These are phyloP conservation scores for Sistotremastrum suecicum DNA, from an alignment of 768 basidiomycete genomes.

Conservation along the genomic window DNA sequence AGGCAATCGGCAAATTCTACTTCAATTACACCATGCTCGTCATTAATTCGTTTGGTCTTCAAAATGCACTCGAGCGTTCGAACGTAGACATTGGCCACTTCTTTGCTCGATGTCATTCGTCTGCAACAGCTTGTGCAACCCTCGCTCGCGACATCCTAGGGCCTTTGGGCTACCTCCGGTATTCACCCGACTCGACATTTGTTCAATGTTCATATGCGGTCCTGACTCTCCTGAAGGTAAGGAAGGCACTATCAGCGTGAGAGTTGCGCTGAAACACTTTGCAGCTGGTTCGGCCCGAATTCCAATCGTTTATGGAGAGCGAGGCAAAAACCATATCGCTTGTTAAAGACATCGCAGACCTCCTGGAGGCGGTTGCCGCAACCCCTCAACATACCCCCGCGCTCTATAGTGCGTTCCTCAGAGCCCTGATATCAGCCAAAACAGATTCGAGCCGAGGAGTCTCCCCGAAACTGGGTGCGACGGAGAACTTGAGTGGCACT, in stretches of 20 bases:
- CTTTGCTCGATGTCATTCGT: constrained; percentile 63
- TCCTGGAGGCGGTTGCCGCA: constrained; percentile 63
- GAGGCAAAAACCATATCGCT: constrained; percentile 57
- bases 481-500: too few relatives aligned
- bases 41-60: constrained; percentile 90
- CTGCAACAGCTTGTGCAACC: constrained; percentile 54
- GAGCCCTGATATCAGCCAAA: constrained; percentile 54
- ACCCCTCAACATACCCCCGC: constrained; percentile 80
- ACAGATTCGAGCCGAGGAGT: constrained; percentile 10
- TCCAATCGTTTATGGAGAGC: constrained; percentile 59
- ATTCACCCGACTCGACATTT: constrained; percentile 82
- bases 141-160: constrained; percentile 70
- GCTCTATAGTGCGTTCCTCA: constrained; percentile 74
- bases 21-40: constrained; percentile 79
- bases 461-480: too few relatives aligned
- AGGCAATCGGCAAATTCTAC: constrained; percentile 53
- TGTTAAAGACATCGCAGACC: constrained; percentile 69
- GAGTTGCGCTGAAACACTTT: not conserved
- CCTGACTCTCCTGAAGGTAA: constrained; percentile 79
- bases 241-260: constrained; percentile 7
- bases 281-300: constrained; percentile 74
- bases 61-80: constrained; percentile 80
- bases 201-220: constrained; percentile 91
- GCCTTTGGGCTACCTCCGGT: constrained; percentile 62
- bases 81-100: constrained; percentile 68